Evolutionary conservation across 352 stramenopile species (phyloP), one percentile per base, ranked within the genome.

Genomic region (Aphanomyces stellatus): DNA sequence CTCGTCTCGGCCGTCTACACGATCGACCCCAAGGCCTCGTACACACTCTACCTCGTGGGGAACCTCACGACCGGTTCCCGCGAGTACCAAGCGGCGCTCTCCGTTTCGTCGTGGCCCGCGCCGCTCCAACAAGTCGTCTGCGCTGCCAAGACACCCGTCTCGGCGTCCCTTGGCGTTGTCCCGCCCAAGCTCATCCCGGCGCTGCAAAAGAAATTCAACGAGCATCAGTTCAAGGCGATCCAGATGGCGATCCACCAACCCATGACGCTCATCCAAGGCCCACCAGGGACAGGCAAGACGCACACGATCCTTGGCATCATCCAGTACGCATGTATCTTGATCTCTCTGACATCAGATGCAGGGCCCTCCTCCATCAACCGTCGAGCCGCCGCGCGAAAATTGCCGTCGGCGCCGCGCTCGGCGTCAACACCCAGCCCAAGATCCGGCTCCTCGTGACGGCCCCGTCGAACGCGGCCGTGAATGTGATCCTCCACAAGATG

Each of bases 41-140:
- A 25, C 30, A 35, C 22, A 10, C 8, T 67, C 13, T 15, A 46
- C 40, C 7, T 31, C 48, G 10, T 67, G 8, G 57, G 49, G 19
- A 70, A 80, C 62, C 61, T 78, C 53, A 72, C 69, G n/a, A 70
- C 73, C 7, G 69, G 75, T 65, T 72, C 72, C 33, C 60, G 85
- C n/a, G 85, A 93, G 71, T 93, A 82, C 59, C 85, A 93, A 51
- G 85, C 85, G 24, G 80, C 90, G 33, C 80, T 87, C 49, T 79
- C 85, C 0, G 72, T 91, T 17, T 64, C 67, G 6, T 85, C 85
- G 53, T 78, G 89, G 25, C 69, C 75, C 3, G 65, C 71, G 3
- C 76, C 83, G 42, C 76, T 88, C 13, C 82, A 80, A 31, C 68
- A 81, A 48, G 73, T 81, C 37, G 30, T 93, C 41, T 53, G 85